A percentile compares a stretch with the other conserved stretches of the same genome.
These are phyloP conservation scores for Lepidium sativum DNA, from an alignment of 345 rosid genomes.

Conservation along the genomic window DNA sequence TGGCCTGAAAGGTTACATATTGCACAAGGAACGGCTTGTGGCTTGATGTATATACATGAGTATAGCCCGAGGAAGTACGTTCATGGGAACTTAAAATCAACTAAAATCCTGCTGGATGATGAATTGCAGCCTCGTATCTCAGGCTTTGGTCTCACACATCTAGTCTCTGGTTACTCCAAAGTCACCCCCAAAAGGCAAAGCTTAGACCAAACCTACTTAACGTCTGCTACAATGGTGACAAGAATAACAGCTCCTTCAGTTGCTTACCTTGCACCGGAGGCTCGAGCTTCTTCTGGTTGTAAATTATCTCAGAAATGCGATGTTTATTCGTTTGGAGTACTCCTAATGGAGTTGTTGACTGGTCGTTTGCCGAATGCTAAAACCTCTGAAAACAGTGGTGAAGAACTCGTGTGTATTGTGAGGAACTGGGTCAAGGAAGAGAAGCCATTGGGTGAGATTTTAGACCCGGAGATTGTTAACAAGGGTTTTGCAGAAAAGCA, in stretches of 20 bases:
- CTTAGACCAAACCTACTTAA: slow-evolving; percentile 32
- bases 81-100: slow-evolving; percentile 77
- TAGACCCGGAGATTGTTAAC: slow-evolving; percentile 52
- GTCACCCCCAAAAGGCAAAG: slow-evolving; percentile 38
- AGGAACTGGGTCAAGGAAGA: slow-evolving; percentile 66
- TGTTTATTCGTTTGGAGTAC: slow-evolving; percentile 77
- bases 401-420: slow-evolving; percentile 55
- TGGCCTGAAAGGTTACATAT: slow-evolving; percentile 79
- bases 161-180: slow-evolving; percentile 40
- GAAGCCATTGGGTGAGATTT: slow-evolving; percentile 58
- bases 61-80: slow-evolving; percentile 58
- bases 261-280: slow-evolving; percentile 76
- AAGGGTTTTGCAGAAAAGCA: slow-evolving; percentile 67
- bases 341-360: slow-evolving; percentile 80
- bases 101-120: slow-evolving; percentile 77
- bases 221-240: slow-evolving; percentile 35
- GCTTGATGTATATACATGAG: slow-evolving; percentile 77
- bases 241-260: slow-evolving; percentile 38
- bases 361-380: slow-evolving; percentile 46
- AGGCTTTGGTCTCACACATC: slow-evolving; percentile 63
- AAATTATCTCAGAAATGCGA: slow-evolving; percentile 81
- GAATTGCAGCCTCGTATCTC: slow-evolving; percentile 76
- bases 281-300: slow-evolving; percentile 45
- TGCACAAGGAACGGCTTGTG: slow-evolving; percentile 87
- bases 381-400: slow-evolving; percentile 49